These are phyloP conservation scores for Fomitopsis betulina DNA, from an alignment of 1,284 basidiomycete species.

Conservation along the genomic window DNA sequence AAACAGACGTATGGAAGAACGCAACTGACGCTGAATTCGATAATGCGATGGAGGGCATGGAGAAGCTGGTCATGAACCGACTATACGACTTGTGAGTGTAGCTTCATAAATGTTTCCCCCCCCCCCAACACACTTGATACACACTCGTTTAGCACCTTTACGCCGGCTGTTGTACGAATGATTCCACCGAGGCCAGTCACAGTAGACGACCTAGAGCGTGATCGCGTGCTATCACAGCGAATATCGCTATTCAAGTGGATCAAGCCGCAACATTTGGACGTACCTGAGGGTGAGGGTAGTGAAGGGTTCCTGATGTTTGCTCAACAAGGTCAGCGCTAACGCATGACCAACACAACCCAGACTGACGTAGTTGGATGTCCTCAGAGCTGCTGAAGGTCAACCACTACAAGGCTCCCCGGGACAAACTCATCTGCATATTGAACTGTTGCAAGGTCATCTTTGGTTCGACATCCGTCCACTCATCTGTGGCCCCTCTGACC, in stretches of 20 bases:
- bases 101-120: background rate
- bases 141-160: conserved; percentile 70
- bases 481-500: conserved; percentile 1
- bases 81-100: conserved; percentile 83
- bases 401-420: conserved; percentile 96
- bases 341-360: background rate
- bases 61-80: conserved; percentile 99
- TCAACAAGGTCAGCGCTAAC: conserved; percentile 60
- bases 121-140: background rate
- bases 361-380: background rate
- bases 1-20: conserved; percentile 78
- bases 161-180: conserved; percentile 67
- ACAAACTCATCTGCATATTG: conserved; percentile 96
- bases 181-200: conserved; percentile 78
- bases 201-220: conserved; percentile 93
- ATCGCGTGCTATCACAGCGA: conserved; percentile 88
- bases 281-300: conserved; percentile 62
- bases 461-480: conserved; percentile 48
- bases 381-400: conserved; percentile 93
- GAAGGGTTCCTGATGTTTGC: conserved; percentile 93
- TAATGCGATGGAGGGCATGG: conserved; percentile 97
- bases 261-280: conserved; percentile 84
- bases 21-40: conserved; percentile 85
- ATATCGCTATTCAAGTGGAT: conserved; percentile 92
- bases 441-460: conserved; percentile 99